Evolutionary conservation across 345 rosid genomes (phyloP).

Genomic region (Hypericum androsaemum): DNA sequence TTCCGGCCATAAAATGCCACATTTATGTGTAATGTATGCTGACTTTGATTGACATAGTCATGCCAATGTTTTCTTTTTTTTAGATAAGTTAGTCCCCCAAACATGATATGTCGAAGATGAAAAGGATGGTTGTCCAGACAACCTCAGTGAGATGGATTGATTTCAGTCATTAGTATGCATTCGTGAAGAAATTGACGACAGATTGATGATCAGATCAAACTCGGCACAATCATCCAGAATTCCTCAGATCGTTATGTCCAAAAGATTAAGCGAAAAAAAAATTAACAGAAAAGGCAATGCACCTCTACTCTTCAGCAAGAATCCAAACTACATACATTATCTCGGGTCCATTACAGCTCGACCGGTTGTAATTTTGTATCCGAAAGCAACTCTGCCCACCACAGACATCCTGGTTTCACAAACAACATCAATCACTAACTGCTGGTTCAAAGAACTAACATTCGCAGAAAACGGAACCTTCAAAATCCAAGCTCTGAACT

Average conservation of each 20-base stretch:
- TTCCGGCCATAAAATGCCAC: too few relatives aligned
- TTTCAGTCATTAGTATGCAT: too few relatives aligned
- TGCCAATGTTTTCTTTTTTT: too few relatives aligned
- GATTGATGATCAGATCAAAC: too few relatives aligned
- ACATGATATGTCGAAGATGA: too few relatives aligned
- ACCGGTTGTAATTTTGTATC: conserved; percentile 34
- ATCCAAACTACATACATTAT: conserved; percentile 44
- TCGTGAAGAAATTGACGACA: too few relatives aligned
- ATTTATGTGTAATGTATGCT: too few relatives aligned
- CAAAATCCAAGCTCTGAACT: not conserved
- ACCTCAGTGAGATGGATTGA: too few relatives aligned
- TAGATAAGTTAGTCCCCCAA: too few relatives aligned
- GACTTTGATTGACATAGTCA: too few relatives aligned
- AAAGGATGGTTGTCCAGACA: too few relatives aligned
- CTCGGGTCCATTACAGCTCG: conserved; percentile 42
- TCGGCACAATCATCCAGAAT: too few relatives aligned
- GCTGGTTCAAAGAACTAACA: not conserved
- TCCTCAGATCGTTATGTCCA: not conserved
- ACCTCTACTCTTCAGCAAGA: conserved; percentile 8
- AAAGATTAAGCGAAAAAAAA: not conserved
- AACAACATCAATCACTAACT: conserved; percentile 15
- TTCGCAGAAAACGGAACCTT: not conserved
- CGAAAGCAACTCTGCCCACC: conserved; percentile 64
- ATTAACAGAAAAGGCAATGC: conserved; percentile 4
- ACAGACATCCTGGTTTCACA: conserved; percentile 55